Percentiles rank a stretch among this genome's conserved stretches.
Evolutionary conservation across 2,329 filamentous ascomycete species (phyloP).

Genomic region (Colletotrichum abscissum): DNA sequence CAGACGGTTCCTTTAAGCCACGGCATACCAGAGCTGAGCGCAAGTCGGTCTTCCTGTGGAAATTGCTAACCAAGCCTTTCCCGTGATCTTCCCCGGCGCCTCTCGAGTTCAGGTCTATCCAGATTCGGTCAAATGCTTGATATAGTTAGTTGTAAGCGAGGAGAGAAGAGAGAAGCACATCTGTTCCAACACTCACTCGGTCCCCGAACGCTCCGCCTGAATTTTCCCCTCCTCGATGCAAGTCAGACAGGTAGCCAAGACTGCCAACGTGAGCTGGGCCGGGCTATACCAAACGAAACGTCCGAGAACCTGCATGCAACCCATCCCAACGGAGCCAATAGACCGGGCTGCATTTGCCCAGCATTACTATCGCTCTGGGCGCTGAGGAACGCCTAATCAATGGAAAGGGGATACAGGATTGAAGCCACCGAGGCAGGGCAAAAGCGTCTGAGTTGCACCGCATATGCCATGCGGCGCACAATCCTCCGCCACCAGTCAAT

Average conservation of each 20-base stretch:
- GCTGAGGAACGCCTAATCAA: not conserved
- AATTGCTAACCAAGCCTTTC: constrained; percentile 13
- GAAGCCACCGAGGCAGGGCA: not conserved
- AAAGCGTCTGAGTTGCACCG: constrained; percentile 14
- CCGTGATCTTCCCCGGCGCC: not conserved
- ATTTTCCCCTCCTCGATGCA: not conserved
- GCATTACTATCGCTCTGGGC: not conserved
- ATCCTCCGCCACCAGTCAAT: constrained; percentile 29
- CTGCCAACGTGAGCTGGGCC: constrained; percentile 7
- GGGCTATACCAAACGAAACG: not conserved
- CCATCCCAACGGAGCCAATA: not conserved
- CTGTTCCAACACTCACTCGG: not conserved
- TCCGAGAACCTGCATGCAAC: constrained; percentile 9
- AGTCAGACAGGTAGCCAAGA: constrained; percentile 1
- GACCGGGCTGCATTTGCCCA: not conserved
- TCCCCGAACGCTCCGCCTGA: not conserved
- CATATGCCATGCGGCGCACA: constrained; percentile 33
- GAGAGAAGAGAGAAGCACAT: not conserved
- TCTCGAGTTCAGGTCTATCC: not conserved
- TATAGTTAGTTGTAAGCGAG: not conserved
- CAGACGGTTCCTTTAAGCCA: constrained; percentile 6
- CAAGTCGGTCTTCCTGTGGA: constrained; percentile 4
- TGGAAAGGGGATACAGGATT: not conserved
- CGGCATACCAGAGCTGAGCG: not conserved
- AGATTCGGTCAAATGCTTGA: not conserved